These are phyloP conservation scores for Dactylellina cionopaga DNA, from an alignment of 2,329 filamentous ascomycete species.

Conservation along the genomic window DNA sequence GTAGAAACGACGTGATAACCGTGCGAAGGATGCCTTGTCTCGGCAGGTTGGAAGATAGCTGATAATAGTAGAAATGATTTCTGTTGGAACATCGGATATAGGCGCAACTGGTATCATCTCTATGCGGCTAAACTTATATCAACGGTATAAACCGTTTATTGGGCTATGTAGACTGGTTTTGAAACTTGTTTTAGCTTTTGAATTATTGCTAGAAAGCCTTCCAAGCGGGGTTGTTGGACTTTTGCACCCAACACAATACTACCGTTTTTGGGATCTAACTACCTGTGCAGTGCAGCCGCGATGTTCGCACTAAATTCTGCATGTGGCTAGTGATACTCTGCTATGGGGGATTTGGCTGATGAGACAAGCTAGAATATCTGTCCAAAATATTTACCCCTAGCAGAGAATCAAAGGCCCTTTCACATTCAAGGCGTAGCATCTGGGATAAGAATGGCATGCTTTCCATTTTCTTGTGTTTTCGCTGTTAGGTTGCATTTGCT, in stretches of 20 bases:
- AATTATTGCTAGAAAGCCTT: not conserved
- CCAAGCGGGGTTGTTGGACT: conserved; percentile 16
- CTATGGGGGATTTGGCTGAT: too few relatives aligned
- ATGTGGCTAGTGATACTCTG: too few relatives aligned
- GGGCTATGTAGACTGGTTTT: not conserved
- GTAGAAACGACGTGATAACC: not conserved
- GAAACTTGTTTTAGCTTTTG: not conserved
- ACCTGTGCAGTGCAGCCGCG: too few relatives aligned
- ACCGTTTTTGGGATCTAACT: too few relatives aligned
- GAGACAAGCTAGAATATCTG: too few relatives aligned
- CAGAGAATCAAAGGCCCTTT: too few relatives aligned
- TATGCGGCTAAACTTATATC: not conserved
- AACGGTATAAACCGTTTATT: not conserved
- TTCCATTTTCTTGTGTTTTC: too few relatives aligned
- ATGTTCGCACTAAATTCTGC: too few relatives aligned
- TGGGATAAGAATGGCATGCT: too few relatives aligned
- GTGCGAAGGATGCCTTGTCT: not conserved
- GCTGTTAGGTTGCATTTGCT: too few relatives aligned
- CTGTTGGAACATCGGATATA: not conserved
- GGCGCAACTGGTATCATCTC: not conserved
- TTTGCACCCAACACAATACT: conserved; percentile 1
- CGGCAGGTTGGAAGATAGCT: not conserved
- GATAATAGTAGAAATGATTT: conserved; percentile 4
- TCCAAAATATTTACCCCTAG: too few relatives aligned
- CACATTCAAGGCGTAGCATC: too few relatives aligned